Evolutionary conservation across 192 early-diverging fungal species (phyloP), one percentile per base, ranked within the genome.

Genomic region (Chytriomyces hyalinus): DNA sequence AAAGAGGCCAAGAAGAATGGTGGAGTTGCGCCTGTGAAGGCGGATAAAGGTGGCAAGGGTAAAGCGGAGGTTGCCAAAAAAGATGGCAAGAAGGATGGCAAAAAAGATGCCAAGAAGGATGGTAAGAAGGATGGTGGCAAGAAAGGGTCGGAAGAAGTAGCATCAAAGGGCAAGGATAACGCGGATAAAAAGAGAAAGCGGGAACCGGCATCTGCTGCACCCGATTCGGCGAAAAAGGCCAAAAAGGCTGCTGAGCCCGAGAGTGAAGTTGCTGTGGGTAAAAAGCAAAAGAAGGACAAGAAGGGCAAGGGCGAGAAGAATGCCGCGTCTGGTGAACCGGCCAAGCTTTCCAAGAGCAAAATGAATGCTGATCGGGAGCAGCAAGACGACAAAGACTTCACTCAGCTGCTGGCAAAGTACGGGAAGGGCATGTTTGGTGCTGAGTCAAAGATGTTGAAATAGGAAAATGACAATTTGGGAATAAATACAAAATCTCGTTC

Each of bases 401-500:
- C 65, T 8, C 65, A 67, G 36, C 44, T 76, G 28, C 65, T 76
- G 20, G 50, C 46, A 66, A 76, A 76, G 65, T 76, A 76, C 75
- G 75, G 75, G 10, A 76, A 76, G 36, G 65, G 53, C n/a, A 24
- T 76, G 22, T 76, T 76, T 76, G 75, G 75, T 15, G 93, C 43
- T 13, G 28, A 65, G 28, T 65, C 17, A 26, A 65, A n/a, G 11
- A 65, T 24, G 26, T 28, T 24, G 50, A 72, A 60, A 60, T 10
- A 36, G 36, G 36, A 36, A 36, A 36, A 36, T 36, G 36, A 36
- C 36, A 36, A 36, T 36, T 36, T 36, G 36, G 36, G 36, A 36
- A 36, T 36, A 36, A 36, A 36, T 1, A 36, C 36, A 36, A 36
- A 36, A 36, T 36, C 36, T 36, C 36, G 36, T 36, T 36, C 36